Base-by-base conservation (phyloP, 208 protist species). In the Plasmodiophora brassicae region DNA sequence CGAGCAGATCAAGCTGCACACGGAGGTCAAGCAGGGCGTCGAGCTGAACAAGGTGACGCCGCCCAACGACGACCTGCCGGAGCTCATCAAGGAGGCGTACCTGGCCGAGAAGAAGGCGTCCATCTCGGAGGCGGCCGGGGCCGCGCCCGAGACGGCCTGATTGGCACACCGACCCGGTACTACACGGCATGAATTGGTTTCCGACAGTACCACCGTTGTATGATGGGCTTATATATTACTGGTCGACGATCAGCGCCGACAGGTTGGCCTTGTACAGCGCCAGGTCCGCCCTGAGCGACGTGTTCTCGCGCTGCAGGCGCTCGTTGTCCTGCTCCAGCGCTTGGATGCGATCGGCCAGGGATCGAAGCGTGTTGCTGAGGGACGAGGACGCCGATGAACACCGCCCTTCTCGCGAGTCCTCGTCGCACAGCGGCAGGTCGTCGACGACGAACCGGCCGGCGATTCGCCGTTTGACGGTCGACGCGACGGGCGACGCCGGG, bases 1-100 rank as follows among this genome's bases (percentile, higher is more conserved):
- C 65, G 65, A 78, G 10, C 65, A 78, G 65, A 78, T 78, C 65
- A 78, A 78, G n/a, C 5, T 78, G 10, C 65, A 78, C n/a, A 36
- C 14, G 32, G 41, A 14, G n/a, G 41, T 78, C 65, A 78, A 78
- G n/a, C 32, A 78, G 41, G 65, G 65, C 41, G 65, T 78, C 65
- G 65, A 78, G 10, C 41, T 78, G 65, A 78, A 78, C 14, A 32
- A 5, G 41, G 65, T 78, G 32, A 32, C 5, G 32, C 65, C 65
- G 14, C 65, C 65, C 20, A 78, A 38, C 65, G 65, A 78, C 20
- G 65, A 78, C 5, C 65, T 78, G 14, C 41, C 65, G 5, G 65
- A 78, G 14, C 10, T 38, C 14, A 32, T 78, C 20, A 78, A 78
- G n/a, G n/a, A n/a, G 10, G n/a, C 65, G 5, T 78, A 78, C 41